Percentiles rank a stretch among this genome's conserved stretches.
These are phyloP conservation scores for Eucalyptus cladocalyx DNA, from an alignment of 345 rosid species.

Conservation along the genomic window DNA sequence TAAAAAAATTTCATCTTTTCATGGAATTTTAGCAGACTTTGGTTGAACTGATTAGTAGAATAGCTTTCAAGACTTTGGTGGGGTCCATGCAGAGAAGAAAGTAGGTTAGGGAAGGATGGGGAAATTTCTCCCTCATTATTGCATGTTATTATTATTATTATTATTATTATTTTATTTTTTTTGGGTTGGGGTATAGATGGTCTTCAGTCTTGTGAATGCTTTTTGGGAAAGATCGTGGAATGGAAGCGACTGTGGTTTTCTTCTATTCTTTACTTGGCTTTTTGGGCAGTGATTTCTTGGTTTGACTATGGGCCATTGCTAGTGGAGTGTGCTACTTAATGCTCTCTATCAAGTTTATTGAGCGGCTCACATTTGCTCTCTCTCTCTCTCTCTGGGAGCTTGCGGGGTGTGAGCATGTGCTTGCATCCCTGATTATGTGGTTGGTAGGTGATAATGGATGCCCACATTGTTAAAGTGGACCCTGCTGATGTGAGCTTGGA, in stretches of 20 bases:
- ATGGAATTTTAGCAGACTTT: neutral
- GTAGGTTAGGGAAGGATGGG: neutral
- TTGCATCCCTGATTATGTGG: conserved; percentile 16
- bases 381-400: neutral
- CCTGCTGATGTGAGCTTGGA: neutral
- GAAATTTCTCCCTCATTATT: conserved; percentile 12
- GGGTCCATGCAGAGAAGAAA: conserved; percentile 13
- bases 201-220: neutral
- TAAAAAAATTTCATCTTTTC: conserved; percentile 1
- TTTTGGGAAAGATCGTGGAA: neutral
- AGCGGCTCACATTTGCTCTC: conserved; percentile 1
- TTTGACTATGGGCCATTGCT: conserved; percentile 28
- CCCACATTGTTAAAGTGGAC: neutral
- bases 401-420: neutral
- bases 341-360: conserved; percentile 11
- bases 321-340: conserved; percentile 43
- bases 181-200: neutral
- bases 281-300: conserved; percentile 16
- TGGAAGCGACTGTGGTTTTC: neutral
- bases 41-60: neutral
- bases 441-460: conserved; percentile 3
- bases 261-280: neutral
- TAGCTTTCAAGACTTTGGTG: conserved; percentile 1
- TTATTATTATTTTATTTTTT: neutral
- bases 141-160: neutral